Base-by-base conservation (phyloP, 2,329 filamentous ascomycete genomes). In the Xylariaceae sp. region DNA sequence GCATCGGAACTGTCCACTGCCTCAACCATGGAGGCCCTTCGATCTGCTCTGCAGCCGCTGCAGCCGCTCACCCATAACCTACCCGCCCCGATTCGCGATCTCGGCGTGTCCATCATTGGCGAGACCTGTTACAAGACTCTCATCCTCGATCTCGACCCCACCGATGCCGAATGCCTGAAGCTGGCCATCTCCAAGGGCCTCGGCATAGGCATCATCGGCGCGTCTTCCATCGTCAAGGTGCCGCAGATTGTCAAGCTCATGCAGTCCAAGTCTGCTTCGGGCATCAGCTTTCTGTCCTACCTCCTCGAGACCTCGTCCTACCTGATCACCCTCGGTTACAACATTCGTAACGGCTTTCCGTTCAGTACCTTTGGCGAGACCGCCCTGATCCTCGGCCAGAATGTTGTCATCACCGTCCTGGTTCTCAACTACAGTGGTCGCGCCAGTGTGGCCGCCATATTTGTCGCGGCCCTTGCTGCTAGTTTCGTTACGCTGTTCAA, bases 291-390 rank as follows among this genome's bases (percentile, higher is more conserved):
- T 74, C 80, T 95, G 42, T 88, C 89, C 30, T 97, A 96, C 76
- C 79, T 94, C 32, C 89, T 99, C 69, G 94, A 99, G 77, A 96
- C 91, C 8, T 80, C 83, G 52, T 84, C 87, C 54, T 92, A 95
- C 74, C 80, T 96, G 65, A 95, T 96, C 72, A 87, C 86, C 5
- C 82, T 99, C 62, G 88, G 89, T 49, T 99, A 99, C 78, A 96
- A 95, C 71, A 79, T 89, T 61, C 89, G 94, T 68, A 89, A 91
- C 67, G 86, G 85, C 21, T 96, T 96, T 64, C 92, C 94, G 2
- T 96, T 99, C 74, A 95, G 87, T 79, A 99, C 94, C 10, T 99
- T 88, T 71, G 94, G 94, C 71, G 94, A 99, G 80, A 92, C 90
- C 26, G 91, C 88, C 36, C 78, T 97, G 67, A 96, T 99, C 64